Conservation (phyloP, 2,329 filamentous ascomycete species). For the Aspergillus novofumigatus region DNA sequence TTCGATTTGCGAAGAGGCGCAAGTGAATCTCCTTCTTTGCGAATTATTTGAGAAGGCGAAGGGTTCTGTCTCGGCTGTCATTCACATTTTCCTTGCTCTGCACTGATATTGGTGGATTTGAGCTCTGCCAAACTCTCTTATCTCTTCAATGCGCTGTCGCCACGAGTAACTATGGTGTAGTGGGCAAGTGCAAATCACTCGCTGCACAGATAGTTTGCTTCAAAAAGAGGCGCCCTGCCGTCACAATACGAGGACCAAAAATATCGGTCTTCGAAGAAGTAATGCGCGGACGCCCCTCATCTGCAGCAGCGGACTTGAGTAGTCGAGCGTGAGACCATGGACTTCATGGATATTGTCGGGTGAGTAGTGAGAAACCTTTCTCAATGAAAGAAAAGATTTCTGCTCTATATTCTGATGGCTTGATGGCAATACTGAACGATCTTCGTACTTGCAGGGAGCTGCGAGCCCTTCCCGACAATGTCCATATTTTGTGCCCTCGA, state of each 20-base stretch:
- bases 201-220: background rate
- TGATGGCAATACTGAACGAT: slow-evolving; percentile 10
- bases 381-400: background rate
- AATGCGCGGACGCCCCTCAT: slow-evolving; percentile 13
- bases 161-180: slow-evolving; percentile 13
- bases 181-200: slow-evolving; percentile 3
- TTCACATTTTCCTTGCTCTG: background rate
- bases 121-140: background rate
- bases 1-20: background rate
- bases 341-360: slow-evolving; percentile 42
- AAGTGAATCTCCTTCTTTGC: background rate
- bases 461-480: slow-evolving; percentile 41
- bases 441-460: slow-evolving; percentile 33
- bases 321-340: slow-evolving; percentile 25
- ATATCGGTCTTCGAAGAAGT: slow-evolving; percentile 7
- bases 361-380: slow-evolving; percentile 20
- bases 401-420: background rate
- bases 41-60: background rate
- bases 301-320: slow-evolving; percentile 5
- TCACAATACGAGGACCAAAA: background rate
- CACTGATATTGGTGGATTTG: background rate
- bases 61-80: background rate
- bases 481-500: slow-evolving; percentile 67
- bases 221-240: background rate
- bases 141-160: slow-evolving; percentile 1